These are phyloP conservation scores for Pseudocercospora musae DNA, from an alignment of 2,329 filamentous ascomycete species.

Conservation along the genomic window DNA sequence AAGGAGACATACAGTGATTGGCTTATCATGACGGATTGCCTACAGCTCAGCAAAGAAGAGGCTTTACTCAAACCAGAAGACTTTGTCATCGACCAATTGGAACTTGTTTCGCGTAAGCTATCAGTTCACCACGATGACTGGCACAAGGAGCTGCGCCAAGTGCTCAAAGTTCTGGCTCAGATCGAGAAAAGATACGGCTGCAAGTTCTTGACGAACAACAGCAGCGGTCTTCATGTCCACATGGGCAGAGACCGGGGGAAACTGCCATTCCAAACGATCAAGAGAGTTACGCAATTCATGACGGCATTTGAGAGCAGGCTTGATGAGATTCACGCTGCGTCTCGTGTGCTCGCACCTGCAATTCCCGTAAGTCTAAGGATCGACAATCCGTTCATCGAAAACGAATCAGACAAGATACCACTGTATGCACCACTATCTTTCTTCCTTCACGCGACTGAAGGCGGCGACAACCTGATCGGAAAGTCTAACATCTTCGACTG, in stretches of 20 bases:
- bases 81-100: background rate
- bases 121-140: background rate
- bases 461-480: background rate
- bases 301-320: slow-evolving; percentile 6
- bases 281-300: slow-evolving; percentile 2
- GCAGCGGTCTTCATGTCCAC: slow-evolving; percentile 6
- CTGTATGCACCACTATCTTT: slow-evolving; percentile 4
- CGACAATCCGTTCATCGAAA: background rate
- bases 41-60: background rate
- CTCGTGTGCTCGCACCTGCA: background rate
- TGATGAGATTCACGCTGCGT: slow-evolving; percentile 3
- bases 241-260: background rate
- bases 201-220: slow-evolving; percentile 1
- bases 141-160: background rate
- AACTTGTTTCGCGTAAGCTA: background rate
- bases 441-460: background rate
- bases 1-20: background rate
- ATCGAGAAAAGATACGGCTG: slow-evolving; percentile 1
- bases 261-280: background rate
- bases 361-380: background rate
- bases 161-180: slow-evolving; percentile 1
- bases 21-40: background rate
- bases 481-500: slow-evolving; percentile 4
- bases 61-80: background rate
- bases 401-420: background rate